phyloP scores from a whole-genome alignment of 2,329 filamentous ascomycete species.

The Pseudogymnoascus sp. region DNA sequence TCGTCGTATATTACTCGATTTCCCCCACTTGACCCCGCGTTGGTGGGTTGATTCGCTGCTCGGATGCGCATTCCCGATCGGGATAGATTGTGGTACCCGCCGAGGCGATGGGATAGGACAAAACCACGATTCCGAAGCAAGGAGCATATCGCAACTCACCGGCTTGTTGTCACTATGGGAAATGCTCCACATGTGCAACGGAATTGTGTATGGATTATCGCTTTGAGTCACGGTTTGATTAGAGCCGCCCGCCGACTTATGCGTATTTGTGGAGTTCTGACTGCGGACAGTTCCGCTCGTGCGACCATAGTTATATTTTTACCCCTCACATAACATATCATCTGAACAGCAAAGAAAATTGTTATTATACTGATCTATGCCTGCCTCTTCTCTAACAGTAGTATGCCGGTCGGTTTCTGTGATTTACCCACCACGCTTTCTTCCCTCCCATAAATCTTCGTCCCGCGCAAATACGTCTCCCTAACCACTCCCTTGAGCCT shows the following conservation, averaged over 20 bases:
- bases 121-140: not conserved
- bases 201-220: not conserved
- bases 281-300: constrained; percentile 4
- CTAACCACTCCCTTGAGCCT: constrained; percentile 45
- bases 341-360: not conserved
- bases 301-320: not conserved
- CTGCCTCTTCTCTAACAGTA: constrained; percentile 40
- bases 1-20: constrained; percentile 7
- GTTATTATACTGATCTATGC: not conserved
- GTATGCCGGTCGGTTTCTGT: constrained; percentile 38
- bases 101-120: not conserved
- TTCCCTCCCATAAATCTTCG: constrained; percentile 25
- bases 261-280: not conserved
- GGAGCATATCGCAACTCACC: not conserved
- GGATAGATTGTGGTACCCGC: constrained; percentile 1
- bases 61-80: not conserved
- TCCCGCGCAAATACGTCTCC: constrained; percentile 28
- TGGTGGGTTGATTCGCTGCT: not conserved
- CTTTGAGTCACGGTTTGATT: not conserved
- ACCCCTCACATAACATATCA: not conserved
- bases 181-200: not conserved
- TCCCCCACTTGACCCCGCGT: constrained; percentile 7
- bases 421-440: constrained; percentile 40
- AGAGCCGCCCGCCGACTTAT: not conserved
- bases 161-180: not conserved